phyloP scores from a whole-genome alignment of 805 yeast genomes.

The Kurtzmaniella cleridarum region DNA sequence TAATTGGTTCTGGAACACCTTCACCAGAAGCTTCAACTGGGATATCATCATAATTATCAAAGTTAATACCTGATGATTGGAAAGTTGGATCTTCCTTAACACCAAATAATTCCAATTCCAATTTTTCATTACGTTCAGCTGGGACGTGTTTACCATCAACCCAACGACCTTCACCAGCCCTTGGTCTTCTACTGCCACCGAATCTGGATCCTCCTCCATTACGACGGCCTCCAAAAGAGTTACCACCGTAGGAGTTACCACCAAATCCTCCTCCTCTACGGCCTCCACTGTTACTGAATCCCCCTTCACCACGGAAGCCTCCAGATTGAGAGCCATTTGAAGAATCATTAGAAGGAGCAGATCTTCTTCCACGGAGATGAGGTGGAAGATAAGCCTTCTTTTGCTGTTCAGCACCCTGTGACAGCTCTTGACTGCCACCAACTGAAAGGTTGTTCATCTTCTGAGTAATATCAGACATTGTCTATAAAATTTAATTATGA shows the following conservation, averaged over 20 bases:
- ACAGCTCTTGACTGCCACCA: constrained; percentile 7
- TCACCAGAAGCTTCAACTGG: constrained; percentile 98
- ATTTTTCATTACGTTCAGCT: constrained; percentile 60
- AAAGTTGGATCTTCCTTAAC: constrained; percentile 62
- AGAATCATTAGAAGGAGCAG: constrained; percentile 11
- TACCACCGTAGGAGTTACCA: constrained; percentile 19
- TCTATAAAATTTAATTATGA: constrained; percentile 9
- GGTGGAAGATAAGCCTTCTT: constrained; percentile 48
- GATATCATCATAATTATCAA: constrained; percentile 96
- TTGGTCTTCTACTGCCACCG: constrained; percentile 24
- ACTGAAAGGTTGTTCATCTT: constrained; percentile 54
- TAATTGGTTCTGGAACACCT: constrained; percentile 89
- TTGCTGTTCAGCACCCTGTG: neutral
- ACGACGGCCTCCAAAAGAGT: constrained; percentile 13
- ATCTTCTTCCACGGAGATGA: constrained; percentile 34
- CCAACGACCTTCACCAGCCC: constrained; percentile 72
- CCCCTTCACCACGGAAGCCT: constrained; percentile 10
- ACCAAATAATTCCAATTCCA: constrained; percentile 84
- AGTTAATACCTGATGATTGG: constrained; percentile 96
- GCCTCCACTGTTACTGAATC: constrained; percentile 11
- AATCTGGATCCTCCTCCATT: constrained; percentile 20
- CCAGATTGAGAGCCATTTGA: constrained; percentile 11
- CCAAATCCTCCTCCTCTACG: constrained; percentile 20
- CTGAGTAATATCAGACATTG: constrained; percentile 56
- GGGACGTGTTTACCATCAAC: constrained; percentile 85